These are phyloP conservation scores for Yamadazyma phyllophila DNA, from an alignment of 805 yeast species.

Conservation along the genomic window DNA sequence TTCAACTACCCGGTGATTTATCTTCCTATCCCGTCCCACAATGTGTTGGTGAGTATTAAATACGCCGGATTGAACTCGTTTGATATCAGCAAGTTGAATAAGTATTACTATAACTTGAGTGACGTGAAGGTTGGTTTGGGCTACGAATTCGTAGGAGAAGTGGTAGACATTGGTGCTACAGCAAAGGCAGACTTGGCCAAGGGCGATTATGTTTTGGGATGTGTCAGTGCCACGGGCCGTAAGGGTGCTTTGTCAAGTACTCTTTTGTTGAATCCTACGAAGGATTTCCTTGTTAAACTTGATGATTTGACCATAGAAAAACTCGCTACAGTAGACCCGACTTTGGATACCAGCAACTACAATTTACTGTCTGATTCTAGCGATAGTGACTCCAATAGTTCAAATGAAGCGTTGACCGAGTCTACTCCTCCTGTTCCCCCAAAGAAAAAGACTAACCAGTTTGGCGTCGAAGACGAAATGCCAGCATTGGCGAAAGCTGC, in stretches of 20 bases:
- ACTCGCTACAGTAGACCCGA: conserved; percentile 23
- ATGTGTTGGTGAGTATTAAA: conserved; percentile 55
- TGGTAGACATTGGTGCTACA: conserved; percentile 53
- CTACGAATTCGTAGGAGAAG: conserved; percentile 63
- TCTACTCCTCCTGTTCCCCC: background rate
- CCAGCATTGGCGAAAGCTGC: conserved; percentile 34
- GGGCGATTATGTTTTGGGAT: conserved; percentile 69
- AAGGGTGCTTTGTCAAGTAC: conserved; percentile 60
- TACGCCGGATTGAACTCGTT: conserved; percentile 64
- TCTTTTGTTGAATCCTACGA: conserved; percentile 50
- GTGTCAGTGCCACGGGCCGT: conserved; percentile 48
- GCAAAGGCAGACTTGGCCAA: conserved; percentile 30
- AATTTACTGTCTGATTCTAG: background rate
- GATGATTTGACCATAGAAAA: conserved; percentile 21
- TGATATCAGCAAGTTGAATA: conserved; percentile 59
- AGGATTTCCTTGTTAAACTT: conserved; percentile 40
- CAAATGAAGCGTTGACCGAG: background rate
- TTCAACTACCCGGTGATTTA: conserved; percentile 52
- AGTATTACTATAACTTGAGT: conserved; percentile 50
- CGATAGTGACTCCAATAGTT: conserved; percentile 6
- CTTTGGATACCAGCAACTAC: conserved; percentile 15
- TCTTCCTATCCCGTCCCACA: conserved; percentile 46
- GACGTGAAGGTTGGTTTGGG: conserved; percentile 64
- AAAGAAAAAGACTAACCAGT: conserved; percentile 2
- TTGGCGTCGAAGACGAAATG: conserved; percentile 16